A percentile compares a stretch with the other conserved stretches of the same genome.
These are phyloP conservation scores for Boechera divaricarpa DNA, from an alignment of 345 rosid species.

Conservation along the genomic window DNA sequence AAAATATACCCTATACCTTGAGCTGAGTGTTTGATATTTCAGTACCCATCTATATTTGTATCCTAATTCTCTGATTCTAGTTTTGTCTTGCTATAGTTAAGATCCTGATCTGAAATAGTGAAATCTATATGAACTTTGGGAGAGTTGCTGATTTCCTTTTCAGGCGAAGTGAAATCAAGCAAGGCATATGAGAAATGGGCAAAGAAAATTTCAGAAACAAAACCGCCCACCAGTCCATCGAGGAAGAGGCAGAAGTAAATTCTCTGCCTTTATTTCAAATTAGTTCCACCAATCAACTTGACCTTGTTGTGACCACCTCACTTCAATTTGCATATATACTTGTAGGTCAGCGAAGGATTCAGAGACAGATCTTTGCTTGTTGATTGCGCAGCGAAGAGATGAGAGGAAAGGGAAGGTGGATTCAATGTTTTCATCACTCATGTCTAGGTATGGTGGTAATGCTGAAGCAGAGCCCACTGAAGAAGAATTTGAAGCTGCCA, in stretches of 20 bases:
- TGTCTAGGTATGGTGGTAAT: conserved; percentile 68
- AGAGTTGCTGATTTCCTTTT: background rate
- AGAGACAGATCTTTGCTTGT: conserved; percentile 58
- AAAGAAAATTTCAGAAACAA: conserved; percentile 56
- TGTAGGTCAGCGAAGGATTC: conserved; percentile 57
- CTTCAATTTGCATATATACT: background rate
- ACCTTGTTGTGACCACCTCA: conserved; percentile 9
- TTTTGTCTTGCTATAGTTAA: background rate
- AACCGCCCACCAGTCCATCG: conserved; percentile 69
- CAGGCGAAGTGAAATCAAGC: conserved; percentile 72
- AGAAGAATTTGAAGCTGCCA: conserved; percentile 88
- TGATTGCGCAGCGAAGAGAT: conserved; percentile 63
- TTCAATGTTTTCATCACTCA: conserved; percentile 79
- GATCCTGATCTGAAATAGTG: background rate
- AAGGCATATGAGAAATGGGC: conserved; percentile 85
- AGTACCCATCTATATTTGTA: background rate
- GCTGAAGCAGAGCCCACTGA: conserved; percentile 72
- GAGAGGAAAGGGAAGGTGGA: conserved; percentile 73
- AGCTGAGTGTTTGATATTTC: conserved; percentile 1
- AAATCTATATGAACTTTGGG: background rate
- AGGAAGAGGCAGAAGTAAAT: conserved; percentile 66
- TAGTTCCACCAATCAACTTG: background rate
- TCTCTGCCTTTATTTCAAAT: background rate
- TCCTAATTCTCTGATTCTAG: background rate
- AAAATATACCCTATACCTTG: background rate